Base-by-base conservation (phyloP, 768 basidiomycete species). In the Hydnomerulius pinastri region DNA sequence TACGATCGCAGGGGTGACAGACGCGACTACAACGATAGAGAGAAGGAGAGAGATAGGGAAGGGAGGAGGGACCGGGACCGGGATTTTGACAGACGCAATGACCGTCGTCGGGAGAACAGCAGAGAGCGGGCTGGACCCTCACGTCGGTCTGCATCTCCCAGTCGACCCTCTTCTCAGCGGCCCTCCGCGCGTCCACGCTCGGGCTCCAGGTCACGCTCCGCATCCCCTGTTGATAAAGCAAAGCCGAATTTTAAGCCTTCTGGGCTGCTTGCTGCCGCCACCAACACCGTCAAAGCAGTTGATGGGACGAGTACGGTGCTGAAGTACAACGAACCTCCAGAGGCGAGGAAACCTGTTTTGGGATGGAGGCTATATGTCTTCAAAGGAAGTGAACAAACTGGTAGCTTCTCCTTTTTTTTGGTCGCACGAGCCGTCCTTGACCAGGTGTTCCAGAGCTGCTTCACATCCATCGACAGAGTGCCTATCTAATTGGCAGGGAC, bases 281-380 rank as follows among this genome's bases (percentile, higher is more conserved):
- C 97, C 2, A 98, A 99, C 64, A 93, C 91, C 1, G 86, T 95
- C 36, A 80, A 81, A 56, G 77, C 82, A 27, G 72, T 75, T 6
- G 85, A 91, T 63, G 92, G 90, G n/a, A 81, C 81, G 43, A 85
- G 75, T 59, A 86, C 88, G 6, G 82, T 97, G 37, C 75, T 99
- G 55, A 99, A 98, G 69, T 99, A 99, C 68, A 95, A 98, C 55
- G 97, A 99, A 69, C 97, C 97, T 13, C 94, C 97, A 6, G 97
- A 99, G 76, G 97, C 96, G 24, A 76, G 97, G 57, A 98, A 95
- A 64, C 96, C 97, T 9, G 71, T 77, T 4, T 69, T 89, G 28
- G 89, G 90, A 15, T 98, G 97, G 97, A 78, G 97, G 65, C 64
- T 99, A 54, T 99, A 98, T 64, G 95, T 98, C 28, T 99, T 98